Base-by-base conservation (phyloP, 192 early-diverging fungal genomes). In the Entomortierella lignicola region DNA sequence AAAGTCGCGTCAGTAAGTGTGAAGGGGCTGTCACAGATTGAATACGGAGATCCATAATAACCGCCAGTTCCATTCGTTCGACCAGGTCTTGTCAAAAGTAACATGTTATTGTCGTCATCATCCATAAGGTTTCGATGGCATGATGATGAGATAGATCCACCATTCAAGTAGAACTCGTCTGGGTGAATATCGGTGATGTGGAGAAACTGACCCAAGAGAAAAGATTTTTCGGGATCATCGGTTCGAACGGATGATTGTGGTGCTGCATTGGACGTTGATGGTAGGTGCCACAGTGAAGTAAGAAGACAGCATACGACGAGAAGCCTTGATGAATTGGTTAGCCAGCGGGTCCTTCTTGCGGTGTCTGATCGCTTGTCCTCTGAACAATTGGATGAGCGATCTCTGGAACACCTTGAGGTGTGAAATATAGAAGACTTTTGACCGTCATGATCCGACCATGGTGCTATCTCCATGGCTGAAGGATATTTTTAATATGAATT, bases 161-260 rank as follows among this genome's bases (percentile, higher is more conserved):
- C 89, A 29, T 58, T 63, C 0, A 48, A 21, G 63, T 92, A 94
- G 57, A 84, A 61, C 51, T 83, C 82, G 62, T 94, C 91, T 11
- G 91, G 82, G 71, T 94, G 92, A 43, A 94, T 82, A 55, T 94
- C 91, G 8, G 90, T 94, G 21, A 94, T 86, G 68, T 94, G 92
- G n/a, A 94, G 58, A 61, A 89, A 94, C 23, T 75, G 83, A 12
- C 92, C 91, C 18, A 84, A 50, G 27, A 84, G 77, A 51, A 39
- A 60, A 20, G 75, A 79, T 18, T 52, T n/a, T 17, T 70, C 83
- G 2, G 82, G 41, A 23, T 69, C 55, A 60, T 57, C 50, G 0
- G 52, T 21, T 47, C 17, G 7, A 20, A 11, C 44, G 17, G 15
- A 20, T 4, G 39, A 13, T 42, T 6, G 21, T 71, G 34, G 27